Evolutionary conservation across 768 basidiomycete genomes (phyloP), one percentile per base, ranked within the genome.

Genomic region (Boletus coccyginus): DNA sequence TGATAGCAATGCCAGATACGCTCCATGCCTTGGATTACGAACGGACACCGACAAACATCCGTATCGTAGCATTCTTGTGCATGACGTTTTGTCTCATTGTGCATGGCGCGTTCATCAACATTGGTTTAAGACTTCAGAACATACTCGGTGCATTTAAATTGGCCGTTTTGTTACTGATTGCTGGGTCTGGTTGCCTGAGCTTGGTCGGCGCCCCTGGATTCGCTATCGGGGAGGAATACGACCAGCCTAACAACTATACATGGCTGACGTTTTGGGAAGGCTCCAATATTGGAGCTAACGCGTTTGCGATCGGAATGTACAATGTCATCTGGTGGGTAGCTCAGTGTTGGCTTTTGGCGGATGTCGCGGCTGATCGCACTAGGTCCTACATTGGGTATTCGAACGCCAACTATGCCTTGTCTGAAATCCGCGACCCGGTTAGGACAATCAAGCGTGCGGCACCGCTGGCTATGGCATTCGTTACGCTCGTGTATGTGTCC

Each of bases 301-400:
- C 84, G 1, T 82, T 88, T 63, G 80, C 83, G 0, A 80, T 74
- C 13, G 87, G 84, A 5, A 71, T 90, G 32, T 88, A 87, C 65
- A 85, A 78, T 58, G 85, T 89, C 42, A 85, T 87, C 24, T 90
- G 88, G 88, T 87, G 51, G 10, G 73, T 53, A 21, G 2, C 10
- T 29, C 14, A 7, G 1, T 29, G 3, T 13, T 31, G 6, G 6
- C 35, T 6, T n/a, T 49, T 16, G 5, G 0, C 3, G 7, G 13
- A 52, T 7, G 40, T 35, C 36, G 8, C 24, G 3, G 10, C 46
- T 50, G 7, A 61, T 31, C 51, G 13, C 16, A 35, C 12, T 41
- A 88, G 87, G 87, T 84, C 86, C 0, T 88, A 83, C 64, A 77
- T 81, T 46, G 89, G 89, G 0, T 92, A 89, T 65, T 81, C 83